Conservation (phyloP, 2,329 filamentous ascomycete species). For the Metarhizium humberi region DNA sequence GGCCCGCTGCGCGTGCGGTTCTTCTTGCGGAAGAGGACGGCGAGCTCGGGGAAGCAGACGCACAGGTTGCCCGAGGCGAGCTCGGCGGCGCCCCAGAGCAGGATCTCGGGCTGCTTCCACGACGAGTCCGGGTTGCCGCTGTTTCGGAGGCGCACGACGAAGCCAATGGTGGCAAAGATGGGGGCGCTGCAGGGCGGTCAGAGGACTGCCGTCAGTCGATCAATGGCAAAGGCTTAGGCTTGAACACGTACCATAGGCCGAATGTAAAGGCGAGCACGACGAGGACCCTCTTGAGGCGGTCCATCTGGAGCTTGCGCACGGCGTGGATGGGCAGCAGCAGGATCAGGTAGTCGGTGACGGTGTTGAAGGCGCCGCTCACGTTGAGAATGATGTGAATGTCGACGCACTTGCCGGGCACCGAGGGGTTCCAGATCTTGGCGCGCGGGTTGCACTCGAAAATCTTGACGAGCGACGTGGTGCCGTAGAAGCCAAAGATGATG, state of each 20-base stretch:
- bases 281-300: background rate
- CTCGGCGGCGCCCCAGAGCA: conserved; percentile 5
- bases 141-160: conserved; percentile 5
- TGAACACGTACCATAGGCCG: conserved; percentile 2
- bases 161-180: conserved; percentile 6
- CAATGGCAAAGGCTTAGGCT: too few relatives aligned
- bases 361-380: conserved; percentile 7
- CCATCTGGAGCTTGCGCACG: conserved; percentile 3
- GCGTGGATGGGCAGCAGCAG: conserved; percentile 6
- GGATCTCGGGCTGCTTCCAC: conserved; percentile 8
- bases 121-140: conserved; percentile 5
- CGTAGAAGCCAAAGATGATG: conserved; percentile 3
- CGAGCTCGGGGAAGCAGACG: conserved; percentile 7
- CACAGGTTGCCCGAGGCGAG: conserved; percentile 6
- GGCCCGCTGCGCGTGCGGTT: background rate
- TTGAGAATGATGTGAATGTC: conserved; percentile 4
- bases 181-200: background rate
- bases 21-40: conserved; percentile 6
- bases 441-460: conserved; percentile 6
- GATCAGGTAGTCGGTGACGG: conserved; percentile 3
- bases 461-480: conserved; percentile 4
- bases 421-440: conserved; percentile 5
- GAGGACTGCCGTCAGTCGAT: too few relatives aligned
- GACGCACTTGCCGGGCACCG: conserved; percentile 4
- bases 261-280: conserved; percentile 5